Conservation (phyloP, 1,284 basidiomycete species). For the Bondarzewia mesenterica region DNA sequence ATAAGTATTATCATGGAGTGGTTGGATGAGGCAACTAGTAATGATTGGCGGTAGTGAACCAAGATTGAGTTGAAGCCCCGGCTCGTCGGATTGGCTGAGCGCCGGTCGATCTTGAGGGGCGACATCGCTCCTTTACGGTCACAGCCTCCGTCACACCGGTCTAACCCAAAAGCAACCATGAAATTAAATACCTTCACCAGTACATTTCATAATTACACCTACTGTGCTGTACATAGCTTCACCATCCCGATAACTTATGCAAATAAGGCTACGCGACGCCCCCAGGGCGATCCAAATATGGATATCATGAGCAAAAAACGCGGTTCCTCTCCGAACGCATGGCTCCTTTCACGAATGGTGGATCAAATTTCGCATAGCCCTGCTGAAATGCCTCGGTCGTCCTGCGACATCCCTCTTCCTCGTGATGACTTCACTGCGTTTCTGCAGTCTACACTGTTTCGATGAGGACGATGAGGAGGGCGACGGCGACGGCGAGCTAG, state of each 20-base stretch:
- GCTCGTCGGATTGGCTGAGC: too few relatives aligned
- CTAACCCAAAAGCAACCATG: too few relatives aligned
- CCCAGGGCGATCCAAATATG: background rate
- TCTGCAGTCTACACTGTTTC: slow-evolving; percentile 6
- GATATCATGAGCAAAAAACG: too few relatives aligned
- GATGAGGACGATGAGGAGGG: background rate
- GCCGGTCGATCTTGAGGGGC: too few relatives aligned
- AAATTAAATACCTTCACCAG: too few relatives aligned
- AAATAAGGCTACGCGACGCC: slow-evolving; percentile 2
- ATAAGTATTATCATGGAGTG: too few relatives aligned
- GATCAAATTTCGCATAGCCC: background rate
- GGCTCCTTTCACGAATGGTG: slow-evolving; percentile 1
- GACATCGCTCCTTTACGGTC: background rate
- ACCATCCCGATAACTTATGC: background rate
- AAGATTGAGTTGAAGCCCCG: too few relatives aligned
- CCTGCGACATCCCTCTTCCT: background rate
- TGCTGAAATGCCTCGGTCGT: background rate
- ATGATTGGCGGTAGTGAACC: too few relatives aligned
- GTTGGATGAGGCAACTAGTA: too few relatives aligned
- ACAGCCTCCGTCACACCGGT: background rate
- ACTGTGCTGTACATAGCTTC: background rate
- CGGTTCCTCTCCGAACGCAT: too few relatives aligned
- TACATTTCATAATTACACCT: background rate
- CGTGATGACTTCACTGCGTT: background rate
- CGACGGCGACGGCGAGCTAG: background rate